Evolutionary conservation across 2,329 filamentous ascomycete genomes (phyloP).

Genomic region (Conoideocrella luteorostrata): DNA sequence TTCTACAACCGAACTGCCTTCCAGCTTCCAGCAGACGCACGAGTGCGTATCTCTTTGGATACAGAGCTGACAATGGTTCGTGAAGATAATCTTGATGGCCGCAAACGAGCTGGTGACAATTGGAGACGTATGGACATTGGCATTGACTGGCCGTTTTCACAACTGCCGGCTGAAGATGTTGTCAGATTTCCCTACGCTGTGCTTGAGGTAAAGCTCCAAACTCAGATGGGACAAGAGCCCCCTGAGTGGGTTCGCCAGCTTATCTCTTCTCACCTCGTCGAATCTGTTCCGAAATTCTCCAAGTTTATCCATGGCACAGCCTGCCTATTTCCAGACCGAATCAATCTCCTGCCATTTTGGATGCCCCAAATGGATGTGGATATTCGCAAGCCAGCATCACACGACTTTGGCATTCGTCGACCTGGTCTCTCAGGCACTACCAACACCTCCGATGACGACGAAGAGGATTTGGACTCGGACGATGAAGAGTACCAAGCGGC

Average conservation of each 20-base stretch:
- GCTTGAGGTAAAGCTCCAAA: constrained; percentile 95
- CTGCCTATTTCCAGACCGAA: constrained; percentile 76
- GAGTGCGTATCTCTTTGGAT: constrained; percentile 93
- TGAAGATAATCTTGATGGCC: constrained; percentile 89
- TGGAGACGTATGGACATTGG: constrained; percentile 98
- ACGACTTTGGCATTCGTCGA: constrained; percentile 85
- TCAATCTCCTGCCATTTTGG: constrained; percentile 92
- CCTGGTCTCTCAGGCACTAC: constrained; percentile 68
- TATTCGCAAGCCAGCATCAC: constrained; percentile 85
- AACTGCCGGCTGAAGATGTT: constrained; percentile 77
- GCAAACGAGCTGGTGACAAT: constrained; percentile 70
- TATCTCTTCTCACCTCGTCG: constrained; percentile 87
- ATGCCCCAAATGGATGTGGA: constrained; percentile 97
- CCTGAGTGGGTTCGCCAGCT: constrained; percentile 95
- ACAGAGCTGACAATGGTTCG: constrained; percentile 93
- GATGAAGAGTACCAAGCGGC: constrained; percentile 43
- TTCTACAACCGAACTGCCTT: constrained; percentile 99
- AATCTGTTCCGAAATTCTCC: constrained; percentile 98
- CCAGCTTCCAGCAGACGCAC: constrained; percentile 90
- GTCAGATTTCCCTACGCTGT: constrained; percentile 94
- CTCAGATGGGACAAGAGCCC: constrained; percentile 87
- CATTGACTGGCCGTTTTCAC: constrained; percentile 88
- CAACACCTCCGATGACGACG: constrained; percentile 66
- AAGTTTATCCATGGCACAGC: constrained; percentile 98
- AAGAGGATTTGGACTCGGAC: constrained; percentile 64